Base-by-base conservation (phyloP, 371 early-diverging fungal genomes). In the Fennellomyces sp. region DNA sequence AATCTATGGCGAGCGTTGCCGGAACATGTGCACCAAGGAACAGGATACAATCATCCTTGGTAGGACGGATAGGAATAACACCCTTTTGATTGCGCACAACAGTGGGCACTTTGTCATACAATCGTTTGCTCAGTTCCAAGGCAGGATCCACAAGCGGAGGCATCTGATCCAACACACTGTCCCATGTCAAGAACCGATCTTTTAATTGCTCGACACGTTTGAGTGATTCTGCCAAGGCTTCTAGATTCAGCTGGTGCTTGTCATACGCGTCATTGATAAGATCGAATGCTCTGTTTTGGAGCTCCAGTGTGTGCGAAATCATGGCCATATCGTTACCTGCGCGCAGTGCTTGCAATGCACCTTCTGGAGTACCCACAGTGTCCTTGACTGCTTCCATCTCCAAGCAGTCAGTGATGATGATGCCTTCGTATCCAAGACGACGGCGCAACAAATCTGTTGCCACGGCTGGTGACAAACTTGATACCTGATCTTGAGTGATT, bases 381-480 rank as follows among this genome's bases (percentile, higher is more conserved):
- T 72, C 73, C 51, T 75, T 75, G 31, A 83, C 62, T 28, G 83
- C 81, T 19, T 80, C 79, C 81, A 83, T 81, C 50, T 81, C 81
- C 29, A 78, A 55, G 35, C 81, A 80, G 56, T 83, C 83, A 1
- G 83, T 78, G 17, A 79, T 68, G 19, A 76, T 63, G 0, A 83
- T 33, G n/a, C 83, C 83, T 8, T 70, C n/a, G 54, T 79, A 83
- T 2, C 68, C 65, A 12, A 81, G 38, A 2, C 60, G 29, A 17
- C 61, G 26, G 33, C 80, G 68, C 33, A 83, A 42, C 25, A 83
- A 27, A 50, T 68, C 72, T 8, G 57, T 61, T 5, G 66, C 76
- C 19, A 83, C 61, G 47, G 73, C 73, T 23, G 63, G 58, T 0
- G 81, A 57, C 19, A 83, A 55, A 56, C 75, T 70, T 0, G 83